These are phyloP conservation scores for Aspergillus pseudoglaucus DNA, from an alignment of 2,329 filamentous ascomycete species.

Conservation along the genomic window DNA sequence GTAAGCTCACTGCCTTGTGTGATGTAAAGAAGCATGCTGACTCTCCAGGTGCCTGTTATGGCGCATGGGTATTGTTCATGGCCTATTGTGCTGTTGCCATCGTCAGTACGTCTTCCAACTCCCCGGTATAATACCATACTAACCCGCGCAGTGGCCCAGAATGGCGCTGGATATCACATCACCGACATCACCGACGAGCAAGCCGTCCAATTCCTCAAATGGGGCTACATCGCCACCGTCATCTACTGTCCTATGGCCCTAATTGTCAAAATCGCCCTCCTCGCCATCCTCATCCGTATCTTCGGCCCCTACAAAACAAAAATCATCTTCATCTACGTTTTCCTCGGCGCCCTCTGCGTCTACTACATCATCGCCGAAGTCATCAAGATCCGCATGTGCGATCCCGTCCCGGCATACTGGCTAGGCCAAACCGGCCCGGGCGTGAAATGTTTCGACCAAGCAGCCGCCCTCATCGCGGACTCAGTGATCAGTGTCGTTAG, in stretches of 20 bases:
- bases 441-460: conserved; percentile 31
- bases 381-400: conserved; percentile 34
- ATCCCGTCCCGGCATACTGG: conserved; percentile 33
- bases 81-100: conserved; percentile 28
- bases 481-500: conserved; percentile 33
- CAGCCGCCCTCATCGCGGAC: conserved; percentile 31
- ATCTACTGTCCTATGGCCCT: conserved; percentile 38
- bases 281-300: conserved; percentile 33
- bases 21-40: conserved; percentile 6
- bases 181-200: conserved; percentile 16
- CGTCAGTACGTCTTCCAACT: conserved; percentile 12
- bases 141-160: conserved; percentile 18
- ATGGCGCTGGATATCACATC: conserved; percentile 32
- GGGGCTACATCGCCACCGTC: conserved; percentile 32
- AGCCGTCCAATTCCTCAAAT: conserved; percentile 21
- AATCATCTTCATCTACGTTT: conserved; percentile 28
- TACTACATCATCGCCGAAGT: conserved; percentile 33
- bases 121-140: neutral
- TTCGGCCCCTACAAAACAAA: conserved; percentile 30
- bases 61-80: conserved; percentile 21
- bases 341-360: conserved; percentile 25
- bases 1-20: conserved; percentile 12
- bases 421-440: conserved; percentile 19
- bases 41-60: conserved; percentile 11
- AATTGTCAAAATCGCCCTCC: conserved; percentile 31